phyloP scores from a whole-genome alignment of 2,329 filamentous ascomycete genomes.

The Davidsoniella neocaledoniae region DNA sequence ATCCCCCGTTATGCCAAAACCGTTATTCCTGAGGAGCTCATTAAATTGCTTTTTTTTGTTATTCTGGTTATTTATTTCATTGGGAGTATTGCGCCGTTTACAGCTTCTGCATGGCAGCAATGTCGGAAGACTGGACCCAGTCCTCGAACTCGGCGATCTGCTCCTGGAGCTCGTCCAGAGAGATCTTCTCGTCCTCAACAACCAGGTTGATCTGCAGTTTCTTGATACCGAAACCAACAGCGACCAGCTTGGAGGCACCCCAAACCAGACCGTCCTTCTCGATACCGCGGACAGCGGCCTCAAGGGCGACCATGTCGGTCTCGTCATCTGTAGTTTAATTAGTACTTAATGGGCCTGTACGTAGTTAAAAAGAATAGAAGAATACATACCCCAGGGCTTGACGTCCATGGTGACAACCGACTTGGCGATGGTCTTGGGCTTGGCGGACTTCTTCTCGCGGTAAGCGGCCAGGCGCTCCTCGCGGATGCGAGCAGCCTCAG shows the following conservation, averaged over 20 bases:
- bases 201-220: slow-evolving; percentile 99
- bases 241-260: slow-evolving; percentile 78
- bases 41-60: slow-evolving; percentile 7
- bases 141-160: slow-evolving; percentile 75
- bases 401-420: slow-evolving; percentile 90
- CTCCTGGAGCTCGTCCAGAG: slow-evolving; percentile 70
- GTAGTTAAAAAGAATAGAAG: slow-evolving; percentile 14
- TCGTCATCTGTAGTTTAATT: slow-evolving; percentile 51
- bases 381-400: slow-evolving; percentile 91
- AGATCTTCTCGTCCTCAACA: slow-evolving; percentile 61
- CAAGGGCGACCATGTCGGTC: slow-evolving; percentile 75
- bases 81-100: slow-evolving; percentile 29
- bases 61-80: slow-evolving; percentile 12
- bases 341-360: slow-evolving; percentile 13
- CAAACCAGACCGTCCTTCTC: slow-evolving; percentile 90
- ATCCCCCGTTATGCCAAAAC: not conserved
- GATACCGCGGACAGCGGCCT: slow-evolving; percentile 64
- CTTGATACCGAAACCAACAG: slow-evolving; percentile 94
- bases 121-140: slow-evolving; percentile 85
- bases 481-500: slow-evolving; percentile 65
- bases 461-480: slow-evolving; percentile 87
- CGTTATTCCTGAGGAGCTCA: not conserved
- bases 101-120: slow-evolving; percentile 85
- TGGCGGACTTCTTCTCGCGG: slow-evolving; percentile 90
- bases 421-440: slow-evolving; percentile 86